These are phyloP conservation scores for Apophysomyces ossiformis DNA, from an alignment of 371 early-diverging fungal genomes.

Conservation along the genomic window DNA sequence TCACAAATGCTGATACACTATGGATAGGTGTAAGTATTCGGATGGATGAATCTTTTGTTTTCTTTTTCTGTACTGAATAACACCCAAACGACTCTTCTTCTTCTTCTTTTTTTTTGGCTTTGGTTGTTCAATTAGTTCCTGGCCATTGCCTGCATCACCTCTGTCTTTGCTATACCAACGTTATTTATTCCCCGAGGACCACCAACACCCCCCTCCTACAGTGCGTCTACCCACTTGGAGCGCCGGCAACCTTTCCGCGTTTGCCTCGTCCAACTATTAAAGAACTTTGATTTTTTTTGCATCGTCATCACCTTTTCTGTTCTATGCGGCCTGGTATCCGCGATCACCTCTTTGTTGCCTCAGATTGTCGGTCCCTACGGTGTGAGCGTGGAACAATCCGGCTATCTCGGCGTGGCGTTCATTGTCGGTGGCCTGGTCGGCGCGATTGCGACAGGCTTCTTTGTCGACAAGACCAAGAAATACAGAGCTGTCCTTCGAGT, in stretches of 20 bases:
- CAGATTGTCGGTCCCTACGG: constrained; percentile 68
- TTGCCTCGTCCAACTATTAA: constrained; percentile 47
- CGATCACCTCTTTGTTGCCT: constrained; percentile 62
- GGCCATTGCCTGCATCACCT: constrained; percentile 45
- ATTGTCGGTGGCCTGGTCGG: constrained; percentile 61
- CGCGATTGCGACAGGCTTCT: constrained; percentile 43
- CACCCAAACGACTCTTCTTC: too few relatives aligned
- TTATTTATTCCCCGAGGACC: constrained; percentile 59
- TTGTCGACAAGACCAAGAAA: constrained; percentile 54
- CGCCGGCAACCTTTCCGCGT: constrained; percentile 42
- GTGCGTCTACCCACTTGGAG: constrained; percentile 35
- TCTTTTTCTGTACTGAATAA: too few relatives aligned
- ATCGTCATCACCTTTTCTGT: constrained; percentile 60
- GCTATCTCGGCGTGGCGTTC: constrained; percentile 60
- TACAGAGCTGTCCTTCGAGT: constrained; percentile 47
- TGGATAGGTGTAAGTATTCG: constrained; percentile 30
- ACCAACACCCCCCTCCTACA: constrained; percentile 60
- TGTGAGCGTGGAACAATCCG: constrained; percentile 60
- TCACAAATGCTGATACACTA: constrained; percentile 25
- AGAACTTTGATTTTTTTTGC: constrained; percentile 62
- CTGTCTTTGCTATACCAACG: constrained; percentile 50
- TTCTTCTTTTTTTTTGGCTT: not conserved
- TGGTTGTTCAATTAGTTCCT: constrained; percentile 32
- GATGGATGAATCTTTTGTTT: too few relatives aligned
- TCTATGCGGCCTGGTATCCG: constrained; percentile 67